Evolutionary conservation across 148 eudicot species (phyloP).

Genomic region (Amaranthus hypochondriacus): DNA sequence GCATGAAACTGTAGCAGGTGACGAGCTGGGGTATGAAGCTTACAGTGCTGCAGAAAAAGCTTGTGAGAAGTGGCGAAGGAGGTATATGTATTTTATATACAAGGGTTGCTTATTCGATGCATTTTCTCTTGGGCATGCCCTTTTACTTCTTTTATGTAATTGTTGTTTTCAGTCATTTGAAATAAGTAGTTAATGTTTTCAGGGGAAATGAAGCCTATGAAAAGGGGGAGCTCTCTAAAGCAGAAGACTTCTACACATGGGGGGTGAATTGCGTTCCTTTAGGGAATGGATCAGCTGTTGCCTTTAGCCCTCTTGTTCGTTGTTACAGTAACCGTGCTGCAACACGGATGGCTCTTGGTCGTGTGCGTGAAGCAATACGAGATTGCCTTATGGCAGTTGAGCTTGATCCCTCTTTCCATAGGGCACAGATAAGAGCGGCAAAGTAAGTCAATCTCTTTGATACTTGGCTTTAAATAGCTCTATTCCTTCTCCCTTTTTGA

Average conservation of each 20-base stretch:
- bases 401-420: constrained; percentile 64
- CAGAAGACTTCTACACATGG: constrained; percentile 72
- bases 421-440: constrained; percentile 80
- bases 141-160: neutral
- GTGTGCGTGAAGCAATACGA: constrained; percentile 73
- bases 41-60: constrained; percentile 39
- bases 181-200: constrained; percentile 20
- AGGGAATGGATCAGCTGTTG: constrained; percentile 27
- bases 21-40: constrained; percentile 27
- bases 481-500: neutral
- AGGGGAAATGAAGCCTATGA: constrained; percentile 95
- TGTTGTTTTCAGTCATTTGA: neutral
- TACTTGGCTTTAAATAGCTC: neutral
- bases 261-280: constrained; percentile 56
- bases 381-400: constrained; percentile 73
- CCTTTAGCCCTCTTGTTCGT: constrained; percentile 58
- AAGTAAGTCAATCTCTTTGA: constrained; percentile 45
- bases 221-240: constrained; percentile 56
- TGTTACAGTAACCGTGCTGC: constrained; percentile 99
- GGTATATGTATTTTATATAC: constrained; percentile 36
- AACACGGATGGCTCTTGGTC: constrained; percentile 71
- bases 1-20: constrained; percentile 26
- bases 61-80: constrained; percentile 81
- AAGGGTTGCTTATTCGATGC: neutral
- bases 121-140: neutral